Evolutionary conservation across 768 basidiomycete genomes (phyloP).

Genomic region (Artomyces pyxidatus): DNA sequence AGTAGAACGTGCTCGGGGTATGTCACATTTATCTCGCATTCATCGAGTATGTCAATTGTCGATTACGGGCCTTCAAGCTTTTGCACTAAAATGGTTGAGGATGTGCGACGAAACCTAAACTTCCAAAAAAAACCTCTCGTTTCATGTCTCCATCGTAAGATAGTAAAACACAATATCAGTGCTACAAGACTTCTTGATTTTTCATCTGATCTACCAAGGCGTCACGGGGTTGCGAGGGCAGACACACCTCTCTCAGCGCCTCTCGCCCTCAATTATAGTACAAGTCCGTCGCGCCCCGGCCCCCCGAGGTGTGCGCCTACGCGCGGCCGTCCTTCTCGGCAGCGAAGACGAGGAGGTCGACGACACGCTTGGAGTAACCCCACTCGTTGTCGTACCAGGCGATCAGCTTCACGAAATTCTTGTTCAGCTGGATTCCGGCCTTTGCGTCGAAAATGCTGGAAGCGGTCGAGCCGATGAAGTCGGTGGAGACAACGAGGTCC

Average conservation of each 20-base stretch:
- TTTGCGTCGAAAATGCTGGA: conserved; percentile 92
- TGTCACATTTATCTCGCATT: too few species aligned
- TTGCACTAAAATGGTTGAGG: too few species aligned
- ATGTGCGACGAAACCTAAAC: too few species aligned
- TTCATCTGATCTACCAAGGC: too few species aligned
- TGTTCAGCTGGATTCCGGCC: conserved; percentile 89
- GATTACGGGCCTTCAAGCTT: too few species aligned
- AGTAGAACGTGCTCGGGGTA: too few species aligned
- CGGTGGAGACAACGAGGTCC: conserved; percentile 87
- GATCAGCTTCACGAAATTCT: conserved; percentile 93
- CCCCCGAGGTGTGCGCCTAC: neutral
- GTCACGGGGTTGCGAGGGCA: too few species aligned
- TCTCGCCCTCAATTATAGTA: neutral
- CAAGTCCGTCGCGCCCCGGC: neutral
- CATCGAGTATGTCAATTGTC: too few species aligned
- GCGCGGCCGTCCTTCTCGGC: conserved; percentile 57
- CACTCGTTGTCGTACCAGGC: conserved; percentile 95
- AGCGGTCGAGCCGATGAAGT: conserved; percentile 72
- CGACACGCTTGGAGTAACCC: conserved; percentile 90
- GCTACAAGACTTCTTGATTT: too few species aligned
- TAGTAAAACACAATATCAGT: too few species aligned
- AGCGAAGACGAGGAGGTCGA: conserved; percentile 78
- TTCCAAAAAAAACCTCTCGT: too few species aligned
- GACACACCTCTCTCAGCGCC: neutral
- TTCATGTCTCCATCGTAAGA: too few species aligned